A percentile compares a stretch with the other conserved stretches of the same genome.
Conservation (phyloP, 148 eudicot genomes). For the Hydrangea macrophylla region DNA sequence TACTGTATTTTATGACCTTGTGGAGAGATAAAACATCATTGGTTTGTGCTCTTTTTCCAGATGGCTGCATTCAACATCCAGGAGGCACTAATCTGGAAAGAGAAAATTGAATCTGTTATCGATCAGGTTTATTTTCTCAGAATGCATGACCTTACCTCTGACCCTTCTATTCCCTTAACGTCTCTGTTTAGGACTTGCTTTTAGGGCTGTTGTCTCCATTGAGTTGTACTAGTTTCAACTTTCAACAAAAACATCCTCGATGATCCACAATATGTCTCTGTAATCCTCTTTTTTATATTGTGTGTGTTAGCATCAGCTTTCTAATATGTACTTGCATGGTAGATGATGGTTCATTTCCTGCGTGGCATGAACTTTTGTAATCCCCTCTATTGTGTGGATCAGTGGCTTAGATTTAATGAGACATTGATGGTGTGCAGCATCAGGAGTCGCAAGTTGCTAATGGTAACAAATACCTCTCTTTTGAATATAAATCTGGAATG, state of each 20-base stretch:
- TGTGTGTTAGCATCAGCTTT: background rate
- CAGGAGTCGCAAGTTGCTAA: slow-evolving; percentile 81
- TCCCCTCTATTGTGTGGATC: slow-evolving; percentile 9
- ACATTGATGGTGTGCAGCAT: slow-evolving; percentile 52
- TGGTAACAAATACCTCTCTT: slow-evolving; percentile 76
- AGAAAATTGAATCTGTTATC: slow-evolving; percentile 89
- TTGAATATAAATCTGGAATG: slow-evolving; percentile 84
- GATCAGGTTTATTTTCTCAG: slow-evolving; percentile 60
- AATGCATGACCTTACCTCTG: background rate
- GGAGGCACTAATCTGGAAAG: slow-evolving; percentile 98
- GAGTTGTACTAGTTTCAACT: background rate
- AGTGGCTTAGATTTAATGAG: slow-evolving; percentile 4
- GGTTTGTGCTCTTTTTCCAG: slow-evolving; percentile 42
- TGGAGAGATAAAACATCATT: background rate
- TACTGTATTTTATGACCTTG: slow-evolving; percentile 12
- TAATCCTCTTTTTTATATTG: background rate
- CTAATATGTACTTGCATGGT: background rate
- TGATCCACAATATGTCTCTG: background rate
- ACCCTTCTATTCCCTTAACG: background rate
- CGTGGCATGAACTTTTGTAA: slow-evolving; percentile 4
- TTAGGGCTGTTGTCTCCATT: background rate
- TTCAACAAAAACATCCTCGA: background rate
- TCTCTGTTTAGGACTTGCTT: background rate
- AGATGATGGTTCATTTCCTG: slow-evolving; percentile 5
- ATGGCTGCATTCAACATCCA: slow-evolving; percentile 99